Evolutionary conservation across 2,329 filamentous ascomycete species (phyloP), one percentile per base, ranked within the genome.

Genomic region (Alternaria triticina): DNA sequence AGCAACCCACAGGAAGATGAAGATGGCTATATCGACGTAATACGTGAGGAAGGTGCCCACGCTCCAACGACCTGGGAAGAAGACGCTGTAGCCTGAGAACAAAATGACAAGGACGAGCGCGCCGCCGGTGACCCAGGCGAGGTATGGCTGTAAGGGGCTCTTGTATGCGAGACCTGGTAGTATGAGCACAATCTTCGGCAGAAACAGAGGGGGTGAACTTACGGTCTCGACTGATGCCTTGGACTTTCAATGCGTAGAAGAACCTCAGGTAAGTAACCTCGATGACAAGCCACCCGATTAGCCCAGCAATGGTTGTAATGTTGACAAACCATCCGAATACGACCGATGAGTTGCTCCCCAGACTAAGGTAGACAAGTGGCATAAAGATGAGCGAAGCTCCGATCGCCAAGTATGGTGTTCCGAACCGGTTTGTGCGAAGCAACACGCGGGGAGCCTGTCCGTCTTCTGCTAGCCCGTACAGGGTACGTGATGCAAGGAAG

Each of bases 41-140:
- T 86, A 82, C 0, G 87, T 88, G 23, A 67, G 17, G n/a, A 63
- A 63, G 6, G 54, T 58, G 36, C 36, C 28, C 6, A 40, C 51
- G 59, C 86, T 84, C 91, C 90, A 93, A 7, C 85, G 84, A 7
- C 82, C 82, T 0, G 88, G 88, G 30, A 93, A 77, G 72, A 94
- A 94, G 1, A 93, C 90, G 0, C 87, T 85, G 67, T 92, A 94
- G 0, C 91, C 91, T 5, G 89, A 87, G 3, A 93, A 86, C 63
- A 93, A 86, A 87, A 93, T 92, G 61, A 90, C 76, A 46, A 86
- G 84, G 3, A 87, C 89, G 20, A 57, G 50, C 7, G 50, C 28
- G 9, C 50, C 13, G 2, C 50, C 50, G 1, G 50, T 54, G 20
- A 17, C 22, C 30, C 54, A 65, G 1, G 52, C 30, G 13, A 43